A percentile compares a stretch with the other conserved stretches of the same genome.
Conservation (phyloP, 345 rosid genomes). For the Durio zibethinus region DNA sequence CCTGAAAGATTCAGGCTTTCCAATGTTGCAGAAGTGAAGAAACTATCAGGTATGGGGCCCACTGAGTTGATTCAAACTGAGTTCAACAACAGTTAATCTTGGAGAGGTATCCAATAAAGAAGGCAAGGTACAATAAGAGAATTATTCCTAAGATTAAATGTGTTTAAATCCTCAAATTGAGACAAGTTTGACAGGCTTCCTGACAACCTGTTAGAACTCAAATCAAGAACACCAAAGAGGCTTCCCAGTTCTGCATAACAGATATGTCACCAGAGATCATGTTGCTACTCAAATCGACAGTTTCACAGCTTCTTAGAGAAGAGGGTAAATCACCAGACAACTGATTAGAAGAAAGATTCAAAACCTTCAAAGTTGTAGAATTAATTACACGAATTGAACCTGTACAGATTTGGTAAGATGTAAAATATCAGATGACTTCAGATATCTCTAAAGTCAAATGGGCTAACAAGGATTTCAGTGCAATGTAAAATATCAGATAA, state of each 20-base stretch:
- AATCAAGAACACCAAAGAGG: constrained; percentile 64
- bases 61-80: constrained; percentile 63
- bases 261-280: constrained; percentile 60
- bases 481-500: no score
- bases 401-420: constrained; percentile 31
- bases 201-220: constrained; percentile 74
- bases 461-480: neutral
- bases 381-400: constrained; percentile 59
- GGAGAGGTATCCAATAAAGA: constrained; percentile 41
- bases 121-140: constrained; percentile 55
- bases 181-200: constrained; percentile 71
- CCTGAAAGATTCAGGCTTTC: constrained; percentile 70
- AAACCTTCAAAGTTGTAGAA: constrained; percentile 54
- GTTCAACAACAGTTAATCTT: constrained; percentile 58
- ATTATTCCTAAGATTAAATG: constrained; percentile 60
- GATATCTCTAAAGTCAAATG: neutral
- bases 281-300: constrained; percentile 75
- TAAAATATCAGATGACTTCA: constrained; percentile 15
- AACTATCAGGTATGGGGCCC: constrained; percentile 69
- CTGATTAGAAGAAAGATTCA: constrained; percentile 76
- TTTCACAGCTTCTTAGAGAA: constrained; percentile 35
- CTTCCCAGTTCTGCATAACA: constrained; percentile 59
- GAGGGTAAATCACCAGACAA: constrained; percentile 71
- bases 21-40: constrained; percentile 54
- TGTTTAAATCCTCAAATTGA: constrained; percentile 47